Base-by-base conservation (phyloP, 192 early-diverging fungal species). In the Coemansia reversa region DNA sequence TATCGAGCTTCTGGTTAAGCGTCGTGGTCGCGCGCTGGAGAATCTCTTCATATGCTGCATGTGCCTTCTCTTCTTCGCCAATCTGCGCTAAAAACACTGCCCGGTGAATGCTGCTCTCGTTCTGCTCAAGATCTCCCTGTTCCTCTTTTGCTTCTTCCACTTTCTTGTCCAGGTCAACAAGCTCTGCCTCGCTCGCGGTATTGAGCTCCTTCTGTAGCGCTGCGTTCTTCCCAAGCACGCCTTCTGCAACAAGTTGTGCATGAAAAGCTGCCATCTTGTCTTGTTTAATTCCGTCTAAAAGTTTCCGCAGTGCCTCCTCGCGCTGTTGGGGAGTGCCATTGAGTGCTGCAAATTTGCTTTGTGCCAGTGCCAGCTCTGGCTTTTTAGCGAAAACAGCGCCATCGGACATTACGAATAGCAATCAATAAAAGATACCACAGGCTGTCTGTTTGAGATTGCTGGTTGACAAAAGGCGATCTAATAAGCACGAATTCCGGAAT, bases 1-100 rank as follows among this genome's bases (percentile, higher is more conserved):
- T 86, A 69, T 99, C 96, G 35, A 99, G 94, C 65, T 94, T 85
- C 63, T 91, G 90, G 58, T 96, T 96, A 24, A 97, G 83, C 20
- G 94, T 93, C 12, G 79, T 81, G 9, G 91, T 90, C 9, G 94
- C 87, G 65, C 95, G 96, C 51, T 95, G 92, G 53, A 91, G 84
- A 9, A 93, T 90, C 6, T 88, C 79, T 23, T 87, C 85, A 76
- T 93, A 97, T 4, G 92, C 93, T 5, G 84, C 69, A 20, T 97
- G 69, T 24, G 96, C 94, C 66, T 91, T 89, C 35, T 97, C 95
- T 88, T 96, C 97, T 60, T 95, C 91, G 25, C 97, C 97, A 72
- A 96, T 99, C 67, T 92, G 87, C 22, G 96, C 88, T 58, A 93
- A 84, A 50, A 92, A 95, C 66, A 92, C 86, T 9, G 97, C 97